Evolutionary conservation across 495 filamentous ascomycete species (phyloP).

Genomic region (Penicillium arizonense): DNA sequence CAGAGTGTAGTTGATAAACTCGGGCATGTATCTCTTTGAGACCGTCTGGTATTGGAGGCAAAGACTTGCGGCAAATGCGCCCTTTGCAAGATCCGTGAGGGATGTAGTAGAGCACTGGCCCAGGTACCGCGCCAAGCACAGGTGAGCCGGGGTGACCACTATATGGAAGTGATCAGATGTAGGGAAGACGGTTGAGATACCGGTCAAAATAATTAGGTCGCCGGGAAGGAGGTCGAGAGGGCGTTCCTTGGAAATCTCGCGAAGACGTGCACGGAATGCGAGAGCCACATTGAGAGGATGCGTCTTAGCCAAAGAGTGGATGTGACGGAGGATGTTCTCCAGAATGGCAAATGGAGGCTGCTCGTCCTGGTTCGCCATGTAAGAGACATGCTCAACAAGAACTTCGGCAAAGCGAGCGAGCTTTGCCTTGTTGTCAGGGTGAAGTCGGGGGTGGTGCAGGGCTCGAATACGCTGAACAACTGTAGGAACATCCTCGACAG

Average conservation of each 20-base stretch:
- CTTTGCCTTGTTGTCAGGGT: conserved; percentile 77
- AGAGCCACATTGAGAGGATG: conserved; percentile 74
- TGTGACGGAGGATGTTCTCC: conserved; percentile 71
- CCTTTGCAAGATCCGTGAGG: conserved; percentile 64
- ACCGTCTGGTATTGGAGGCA: conserved; percentile 75
- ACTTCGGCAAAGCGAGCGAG: conserved; percentile 70
- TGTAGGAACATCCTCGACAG: conserved; percentile 63
- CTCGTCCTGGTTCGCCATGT: conserved; percentile 55
- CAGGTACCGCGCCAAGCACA: conserved; percentile 78
- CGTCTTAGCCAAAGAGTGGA: conserved; percentile 82
- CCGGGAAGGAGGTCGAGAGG: conserved; percentile 63
- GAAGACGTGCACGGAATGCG: conserved; percentile 72
- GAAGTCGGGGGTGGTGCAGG: conserved; percentile 84
- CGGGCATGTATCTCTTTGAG: conserved; percentile 84
- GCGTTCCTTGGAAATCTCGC: conserved; percentile 57
- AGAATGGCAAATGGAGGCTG: conserved; percentile 56
- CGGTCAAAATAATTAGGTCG: conserved; percentile 79
- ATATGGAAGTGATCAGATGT: conserved; percentile 97
- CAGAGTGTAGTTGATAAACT: conserved; percentile 76
- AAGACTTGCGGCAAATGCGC: conserved; percentile 75
- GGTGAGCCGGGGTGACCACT: conserved; percentile 82
- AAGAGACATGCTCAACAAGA: conserved; percentile 75
- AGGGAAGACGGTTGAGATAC: conserved; percentile 81
- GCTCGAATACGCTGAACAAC: conserved; percentile 87
- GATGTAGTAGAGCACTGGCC: conserved; percentile 66